Conservation (phyloP, 2,329 filamentous ascomycete genomes). For the Apiospora pterosperma region DNA sequence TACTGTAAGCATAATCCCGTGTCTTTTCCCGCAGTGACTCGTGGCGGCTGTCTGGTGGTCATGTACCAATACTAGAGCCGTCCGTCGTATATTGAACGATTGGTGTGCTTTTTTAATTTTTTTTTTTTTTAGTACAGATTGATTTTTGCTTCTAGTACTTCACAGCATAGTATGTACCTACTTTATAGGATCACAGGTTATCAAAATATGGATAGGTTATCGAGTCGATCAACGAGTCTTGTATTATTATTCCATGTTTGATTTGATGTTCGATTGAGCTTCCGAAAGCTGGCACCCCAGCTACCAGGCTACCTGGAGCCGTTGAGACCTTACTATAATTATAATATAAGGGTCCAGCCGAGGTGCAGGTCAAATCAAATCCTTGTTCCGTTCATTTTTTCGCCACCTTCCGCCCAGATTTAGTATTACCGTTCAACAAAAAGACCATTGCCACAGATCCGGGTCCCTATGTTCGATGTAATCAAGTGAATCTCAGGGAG, state of each 20-base stretch:
- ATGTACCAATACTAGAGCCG: neutral
- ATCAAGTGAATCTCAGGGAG: neutral
- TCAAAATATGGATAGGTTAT: neutral
- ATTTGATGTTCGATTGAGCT: neutral
- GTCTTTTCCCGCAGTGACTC: too few relatives aligned
- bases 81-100: neutral
- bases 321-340: neutral
- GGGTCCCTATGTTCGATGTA: neutral
- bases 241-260: neutral
- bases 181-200: too few relatives aligned
- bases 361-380: neutral
- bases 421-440: neutral
- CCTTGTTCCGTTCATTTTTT: neutral
- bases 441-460: neutral
- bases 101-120: neutral
- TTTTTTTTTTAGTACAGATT: neutral
- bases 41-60: neutral
- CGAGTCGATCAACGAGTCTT: neutral
- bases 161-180: neutral
- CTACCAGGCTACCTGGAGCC: neutral
- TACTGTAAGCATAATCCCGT: neutral
- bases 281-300: neutral
- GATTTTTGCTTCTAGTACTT: neutral
- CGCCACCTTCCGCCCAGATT: neutral
- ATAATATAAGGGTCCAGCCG: neutral